Conservation (phyloP, 2,329 filamentous ascomycete species). For the Bipolaris gigantea region DNA sequence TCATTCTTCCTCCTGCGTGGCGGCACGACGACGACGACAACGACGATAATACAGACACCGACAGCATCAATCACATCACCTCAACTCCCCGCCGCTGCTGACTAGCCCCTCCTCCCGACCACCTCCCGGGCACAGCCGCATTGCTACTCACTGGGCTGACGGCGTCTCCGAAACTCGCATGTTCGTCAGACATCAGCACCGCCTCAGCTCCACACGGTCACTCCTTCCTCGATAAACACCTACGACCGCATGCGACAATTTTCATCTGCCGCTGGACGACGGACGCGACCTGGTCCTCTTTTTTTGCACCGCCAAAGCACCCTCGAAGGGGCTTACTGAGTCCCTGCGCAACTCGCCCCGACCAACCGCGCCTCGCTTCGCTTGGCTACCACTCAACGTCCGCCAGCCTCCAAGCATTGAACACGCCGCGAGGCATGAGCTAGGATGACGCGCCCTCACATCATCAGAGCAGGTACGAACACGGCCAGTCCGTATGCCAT, state of each 20-base stretch:
- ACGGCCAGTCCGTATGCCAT: not conserved
- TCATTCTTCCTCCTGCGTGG: conserved; percentile 7
- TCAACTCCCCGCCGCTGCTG: not conserved
- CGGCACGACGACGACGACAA: conserved; percentile 2
- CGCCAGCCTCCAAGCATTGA: conserved; percentile 4
- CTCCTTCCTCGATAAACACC: conserved; percentile 14
- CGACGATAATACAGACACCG: not conserved
- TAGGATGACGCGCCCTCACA: conserved; percentile 59
- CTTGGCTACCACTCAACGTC: conserved; percentile 25
- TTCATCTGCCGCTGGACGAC: conserved; percentile 19
- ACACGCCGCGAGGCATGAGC: conserved; percentile 37
- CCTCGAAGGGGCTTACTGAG: conserved; percentile 7
- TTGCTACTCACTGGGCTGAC: conserved; percentile 6
- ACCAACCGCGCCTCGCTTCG: conserved; percentile 33
- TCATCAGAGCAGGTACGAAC: conserved; percentile 57
- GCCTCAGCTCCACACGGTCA: conserved; percentile 20
- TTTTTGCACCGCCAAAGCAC: conserved; percentile 1
- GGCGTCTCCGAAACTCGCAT: conserved; percentile 14
- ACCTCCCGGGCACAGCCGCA: not conserved
- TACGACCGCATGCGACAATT: conserved; percentile 20
- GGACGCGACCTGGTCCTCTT: conserved; percentile 11
- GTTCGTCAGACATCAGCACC: conserved; percentile 25
- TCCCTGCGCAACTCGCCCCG: conserved; percentile 24
- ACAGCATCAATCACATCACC: not conserved
- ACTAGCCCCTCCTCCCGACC: not conserved